phyloP scores from a whole-genome alignment of 495 filamentous ascomycete genomes.

The Lasiosphaeria ovina region DNA sequence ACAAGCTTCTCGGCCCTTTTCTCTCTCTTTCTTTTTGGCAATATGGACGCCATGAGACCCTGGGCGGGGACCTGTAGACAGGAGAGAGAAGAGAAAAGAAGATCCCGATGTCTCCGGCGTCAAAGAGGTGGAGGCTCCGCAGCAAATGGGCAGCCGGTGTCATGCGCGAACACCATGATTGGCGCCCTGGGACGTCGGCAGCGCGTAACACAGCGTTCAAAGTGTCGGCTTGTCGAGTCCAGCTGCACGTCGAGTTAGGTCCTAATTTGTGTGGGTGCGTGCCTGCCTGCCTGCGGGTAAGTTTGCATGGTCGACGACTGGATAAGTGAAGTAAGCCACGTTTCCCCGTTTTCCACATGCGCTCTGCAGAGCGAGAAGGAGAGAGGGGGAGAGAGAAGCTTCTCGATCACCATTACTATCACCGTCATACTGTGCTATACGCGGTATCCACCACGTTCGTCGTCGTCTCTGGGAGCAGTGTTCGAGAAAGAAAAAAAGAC shows the following conservation, averaged over 20 bases:
- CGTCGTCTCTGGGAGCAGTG: too few relatives aligned
- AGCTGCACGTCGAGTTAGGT: neutral
- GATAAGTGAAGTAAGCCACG: neutral
- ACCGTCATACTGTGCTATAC: too few relatives aligned
- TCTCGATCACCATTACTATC: neutral
- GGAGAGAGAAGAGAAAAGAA: neutral
- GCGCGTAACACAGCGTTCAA: conserved; percentile 18
- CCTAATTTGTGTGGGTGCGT: too few relatives aligned
- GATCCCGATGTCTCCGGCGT: neutral
- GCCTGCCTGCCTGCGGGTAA: neutral
- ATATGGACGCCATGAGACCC: too few relatives aligned
- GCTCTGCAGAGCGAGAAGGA: neutral
- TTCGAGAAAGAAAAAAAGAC: neutral
- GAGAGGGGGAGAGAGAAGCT: neutral
- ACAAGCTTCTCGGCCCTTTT: too few relatives aligned
- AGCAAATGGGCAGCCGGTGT: conserved; percentile 15
- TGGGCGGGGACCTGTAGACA: neutral
- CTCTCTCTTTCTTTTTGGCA: too few relatives aligned
- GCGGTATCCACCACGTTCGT: too few relatives aligned
- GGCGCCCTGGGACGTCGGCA: neutral
- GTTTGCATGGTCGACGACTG: neutral
- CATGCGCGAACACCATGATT: conserved; percentile 20
- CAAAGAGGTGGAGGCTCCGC: neutral
- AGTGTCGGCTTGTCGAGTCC: conserved; percentile 1
- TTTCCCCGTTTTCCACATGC: neutral